A percentile compares a stretch with the other conserved stretches of the same genome.
Evolutionary conservation across 2,329 filamentous ascomycete species (phyloP).

Genomic region (Bipolaris sorokiniana): DNA sequence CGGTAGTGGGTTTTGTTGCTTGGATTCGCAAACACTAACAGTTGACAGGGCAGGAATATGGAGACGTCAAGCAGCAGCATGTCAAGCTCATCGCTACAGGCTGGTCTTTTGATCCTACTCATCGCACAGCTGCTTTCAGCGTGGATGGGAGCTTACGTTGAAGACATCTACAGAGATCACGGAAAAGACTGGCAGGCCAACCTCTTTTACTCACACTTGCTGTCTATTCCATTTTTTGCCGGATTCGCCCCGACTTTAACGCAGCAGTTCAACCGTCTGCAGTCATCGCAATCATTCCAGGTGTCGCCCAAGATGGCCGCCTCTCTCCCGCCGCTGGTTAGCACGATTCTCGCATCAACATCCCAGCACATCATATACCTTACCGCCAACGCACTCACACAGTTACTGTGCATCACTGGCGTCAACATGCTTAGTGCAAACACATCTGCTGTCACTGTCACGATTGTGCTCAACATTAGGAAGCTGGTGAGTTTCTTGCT

Average conservation of each 20-base stretch:
- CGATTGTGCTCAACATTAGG: constrained; percentile 92
- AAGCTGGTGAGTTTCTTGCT: constrained; percentile 90
- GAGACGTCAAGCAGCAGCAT: constrained; percentile 49
- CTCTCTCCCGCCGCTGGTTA: constrained; percentile 37
- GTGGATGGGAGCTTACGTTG: constrained; percentile 93
- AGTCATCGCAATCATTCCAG: constrained; percentile 66
- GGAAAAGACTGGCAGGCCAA: constrained; percentile 95
- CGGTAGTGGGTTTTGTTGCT: constrained; percentile 20
- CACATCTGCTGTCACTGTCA: constrained; percentile 91
- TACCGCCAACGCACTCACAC: constrained; percentile 80
- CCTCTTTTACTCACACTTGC: constrained; percentile 85
- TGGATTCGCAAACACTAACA: constrained; percentile 14
- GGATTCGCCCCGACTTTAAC: constrained; percentile 71
- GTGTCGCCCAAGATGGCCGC: constrained; percentile 40
- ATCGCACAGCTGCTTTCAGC: constrained; percentile 88
- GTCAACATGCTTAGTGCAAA: constrained; percentile 92
- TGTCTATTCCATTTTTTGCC: constrained; percentile 77
- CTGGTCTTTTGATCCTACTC: constrained; percentile 81
- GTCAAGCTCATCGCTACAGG: constrained; percentile 60
- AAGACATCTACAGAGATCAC: constrained; percentile 84
- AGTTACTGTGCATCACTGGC: constrained; percentile 92
- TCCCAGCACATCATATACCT: constrained; percentile 77
- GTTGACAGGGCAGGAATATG: constrained; percentile 51
- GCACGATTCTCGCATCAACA: constrained; percentile 41
- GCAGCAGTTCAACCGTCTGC: constrained; percentile 68